A percentile compares a stretch with the other conserved stretches of the same genome.
Evolutionary conservation across 2,329 filamentous ascomycete species (phyloP).

Genomic region (Byssothecium circinans): DNA sequence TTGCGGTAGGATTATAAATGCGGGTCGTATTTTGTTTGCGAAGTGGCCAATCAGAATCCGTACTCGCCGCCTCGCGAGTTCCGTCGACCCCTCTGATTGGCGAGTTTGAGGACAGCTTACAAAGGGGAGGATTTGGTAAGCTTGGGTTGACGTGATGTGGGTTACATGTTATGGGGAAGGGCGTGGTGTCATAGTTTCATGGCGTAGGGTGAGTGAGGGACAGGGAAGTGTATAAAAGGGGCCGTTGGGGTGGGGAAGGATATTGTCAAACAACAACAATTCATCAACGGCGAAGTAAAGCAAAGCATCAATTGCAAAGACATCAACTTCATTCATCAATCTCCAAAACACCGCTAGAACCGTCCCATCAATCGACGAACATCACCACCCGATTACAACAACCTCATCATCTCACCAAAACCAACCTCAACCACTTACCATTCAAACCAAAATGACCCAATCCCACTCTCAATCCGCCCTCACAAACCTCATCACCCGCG

Average conservation of each 20-base stretch:
- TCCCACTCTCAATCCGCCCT: background rate
- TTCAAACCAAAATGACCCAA: no score
- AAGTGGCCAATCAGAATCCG: no score
- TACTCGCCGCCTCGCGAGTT: no score
- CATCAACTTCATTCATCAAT: background rate
- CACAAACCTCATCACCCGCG: slow-evolving; percentile 20
- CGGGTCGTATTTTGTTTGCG: no score
- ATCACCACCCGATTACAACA: background rate
- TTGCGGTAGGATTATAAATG: no score
- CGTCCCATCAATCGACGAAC: no score
- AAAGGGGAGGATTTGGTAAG: background rate
- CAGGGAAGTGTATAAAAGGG: background rate
- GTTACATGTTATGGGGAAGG: no score
- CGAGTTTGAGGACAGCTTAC: background rate
- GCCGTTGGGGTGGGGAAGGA: background rate
- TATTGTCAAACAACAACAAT: background rate
- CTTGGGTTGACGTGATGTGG: background rate
- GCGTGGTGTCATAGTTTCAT: background rate
- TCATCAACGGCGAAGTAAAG: no score
- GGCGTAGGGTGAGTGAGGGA: background rate
- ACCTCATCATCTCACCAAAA: background rate
- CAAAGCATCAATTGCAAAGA: background rate
- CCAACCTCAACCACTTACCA: background rate
- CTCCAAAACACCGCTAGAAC: no score
- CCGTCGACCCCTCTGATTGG: no score